Evolutionary conservation across 1,284 basidiomycete genomes (phyloP), one percentile per base, ranked within the genome.

Genomic region (Bondarzewia mesenterica): DNA sequence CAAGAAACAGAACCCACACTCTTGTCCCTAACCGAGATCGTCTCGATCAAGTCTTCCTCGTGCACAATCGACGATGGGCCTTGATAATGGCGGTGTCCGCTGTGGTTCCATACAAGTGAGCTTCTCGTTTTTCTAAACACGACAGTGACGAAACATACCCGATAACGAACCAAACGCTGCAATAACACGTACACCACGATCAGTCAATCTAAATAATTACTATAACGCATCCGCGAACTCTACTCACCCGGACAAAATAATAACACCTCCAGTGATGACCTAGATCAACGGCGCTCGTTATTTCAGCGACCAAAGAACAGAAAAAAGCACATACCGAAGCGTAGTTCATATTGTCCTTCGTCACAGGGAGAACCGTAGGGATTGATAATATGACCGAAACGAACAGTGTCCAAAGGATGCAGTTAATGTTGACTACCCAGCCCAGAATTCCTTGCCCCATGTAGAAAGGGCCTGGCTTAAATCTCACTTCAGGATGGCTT

Each of bases 401-500:
- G 61, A 88, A 86, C 21, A 77, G 51, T 41, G 82, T 84, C 85
- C 84, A 88, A 21, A 65, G 42, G 40, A 90, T 80, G 55, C 87
- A 89, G 45, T 74, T 74, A 16, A 72, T 52, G 60, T 92, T 91
- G 55, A 77, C 74, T n/a, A 73, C 58, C 68, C 74, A 76, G 3
- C 85, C 88, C 16, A 91, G 62, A 50, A 72, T 57, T 0, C 88
- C 89, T 46, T 80, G 70, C 18, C 89, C 90, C 73, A 93, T 82
- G 62, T 82, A 87, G 68, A 91, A 93, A 16, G 91, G 91, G n/a
- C 91, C 91, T 1, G 90, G 89, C 61, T 82, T 83, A 72, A 89
- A 93, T 56, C 70, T 70, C 35, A 93, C 85, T 45, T 93, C 91
- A 0, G 91, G 90, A 59, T 94, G 91, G 53, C 85, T 74, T 50